Evolutionary conservation across 2,329 filamentous ascomycete species (phyloP).

Genomic region (Fusarium devonianum): DNA sequence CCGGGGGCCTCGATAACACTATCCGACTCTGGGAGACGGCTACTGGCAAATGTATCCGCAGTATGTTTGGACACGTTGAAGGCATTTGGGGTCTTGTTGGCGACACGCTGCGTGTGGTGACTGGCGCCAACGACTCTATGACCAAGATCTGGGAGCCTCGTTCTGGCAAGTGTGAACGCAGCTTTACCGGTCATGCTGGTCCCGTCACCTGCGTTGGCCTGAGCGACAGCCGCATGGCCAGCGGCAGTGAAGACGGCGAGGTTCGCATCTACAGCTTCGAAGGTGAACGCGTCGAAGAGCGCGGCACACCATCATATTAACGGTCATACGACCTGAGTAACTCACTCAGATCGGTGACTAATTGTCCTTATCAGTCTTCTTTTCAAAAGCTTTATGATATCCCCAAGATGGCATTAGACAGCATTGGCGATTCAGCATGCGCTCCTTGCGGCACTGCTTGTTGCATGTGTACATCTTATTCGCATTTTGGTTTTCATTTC

Average conservation of each 20-base stretch:
- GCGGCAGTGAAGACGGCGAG: slow-evolving; percentile 92
- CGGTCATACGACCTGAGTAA: background rate
- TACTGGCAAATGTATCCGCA: slow-evolving; percentile 82
- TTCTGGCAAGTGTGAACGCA: slow-evolving; percentile 89
- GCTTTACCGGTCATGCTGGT: slow-evolving; percentile 87
- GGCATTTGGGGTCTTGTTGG: slow-evolving; percentile 93
- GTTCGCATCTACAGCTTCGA: slow-evolving; percentile 84
- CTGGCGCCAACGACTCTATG: slow-evolving; percentile 90
- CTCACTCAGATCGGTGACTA: background rate
- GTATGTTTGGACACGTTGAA: slow-evolving; percentile 96
- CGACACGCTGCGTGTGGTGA: slow-evolving; percentile 86
- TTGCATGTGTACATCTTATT: slow-evolving; percentile 5
- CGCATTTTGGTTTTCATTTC: slow-evolving; percentile 3
- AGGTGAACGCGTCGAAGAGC: slow-evolving; percentile 57
- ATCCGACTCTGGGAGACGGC: slow-evolving; percentile 92
- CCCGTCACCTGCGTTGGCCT: slow-evolving; percentile 93
- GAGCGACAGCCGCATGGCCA: slow-evolving; percentile 88
- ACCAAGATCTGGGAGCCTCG: slow-evolving; percentile 94
- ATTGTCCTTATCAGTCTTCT: background rate
- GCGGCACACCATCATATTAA: slow-evolving; percentile 59
- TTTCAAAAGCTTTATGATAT: slow-evolving; percentile 11
- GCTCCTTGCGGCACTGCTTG: background rate
- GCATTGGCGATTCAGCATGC: background rate
- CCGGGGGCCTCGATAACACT: slow-evolving; percentile 88
- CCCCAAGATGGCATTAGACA: slow-evolving; percentile 8